These are phyloP conservation scores for Castanea sativa DNA, from an alignment of 306 rosid species.

Conservation along the genomic window DNA sequence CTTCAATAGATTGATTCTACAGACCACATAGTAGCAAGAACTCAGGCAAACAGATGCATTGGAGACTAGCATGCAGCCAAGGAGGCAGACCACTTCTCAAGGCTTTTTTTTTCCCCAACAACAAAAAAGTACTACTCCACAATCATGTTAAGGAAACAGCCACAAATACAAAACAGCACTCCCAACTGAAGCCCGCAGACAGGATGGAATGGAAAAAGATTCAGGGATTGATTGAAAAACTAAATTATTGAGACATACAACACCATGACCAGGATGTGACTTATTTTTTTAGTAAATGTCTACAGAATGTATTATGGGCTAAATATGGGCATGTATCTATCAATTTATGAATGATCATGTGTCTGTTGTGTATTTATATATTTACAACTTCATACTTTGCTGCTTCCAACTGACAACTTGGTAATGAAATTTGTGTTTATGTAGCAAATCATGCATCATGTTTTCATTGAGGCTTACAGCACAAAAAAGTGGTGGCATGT, in stretches of 20 bases:
- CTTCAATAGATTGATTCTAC: background rate
- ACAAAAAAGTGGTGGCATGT: slow-evolving; percentile 4
- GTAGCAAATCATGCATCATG: slow-evolving; percentile 10
- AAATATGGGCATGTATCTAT: background rate
- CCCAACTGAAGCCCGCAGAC: background rate
- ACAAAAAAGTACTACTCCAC: too few relatives aligned
- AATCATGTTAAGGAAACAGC: background rate
- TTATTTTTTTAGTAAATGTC: background rate
- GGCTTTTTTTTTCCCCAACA: background rate
- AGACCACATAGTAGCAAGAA: background rate
- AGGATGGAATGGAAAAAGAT: background rate
- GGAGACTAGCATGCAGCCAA: background rate
- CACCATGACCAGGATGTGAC: background rate
- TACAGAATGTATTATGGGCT: background rate
- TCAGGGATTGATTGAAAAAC: background rate
- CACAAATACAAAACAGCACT: background rate
- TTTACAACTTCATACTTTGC: background rate
- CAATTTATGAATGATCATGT: background rate
- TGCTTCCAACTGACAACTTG: background rate
- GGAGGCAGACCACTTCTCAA: background rate
- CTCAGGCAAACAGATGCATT: background rate
- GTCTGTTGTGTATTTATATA: background rate
- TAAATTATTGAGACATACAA: background rate
- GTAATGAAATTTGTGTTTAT: background rate
- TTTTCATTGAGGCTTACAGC: slow-evolving; percentile 5